A percentile compares a stretch with the other conserved stretches of the same genome.
These are phyloP conservation scores for Mycena albidolilacea DNA, from an alignment of 768 basidiomycete genomes.

Conservation along the genomic window DNA sequence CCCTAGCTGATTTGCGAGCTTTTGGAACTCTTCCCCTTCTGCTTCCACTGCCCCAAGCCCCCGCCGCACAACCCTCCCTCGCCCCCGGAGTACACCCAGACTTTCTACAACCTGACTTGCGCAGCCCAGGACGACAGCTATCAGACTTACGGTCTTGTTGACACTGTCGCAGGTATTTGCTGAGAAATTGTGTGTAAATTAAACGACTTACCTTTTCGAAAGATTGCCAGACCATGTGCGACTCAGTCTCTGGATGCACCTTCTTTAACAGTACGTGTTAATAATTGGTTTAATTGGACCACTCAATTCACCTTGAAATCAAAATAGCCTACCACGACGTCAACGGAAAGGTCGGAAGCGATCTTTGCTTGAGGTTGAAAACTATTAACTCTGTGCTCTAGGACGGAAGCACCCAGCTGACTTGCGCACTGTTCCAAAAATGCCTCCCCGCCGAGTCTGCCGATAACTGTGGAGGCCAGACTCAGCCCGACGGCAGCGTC, in stretches of 20 bases:
- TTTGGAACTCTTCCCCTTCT: slow-evolving; percentile 44
- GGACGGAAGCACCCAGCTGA: slow-evolving; percentile 53
- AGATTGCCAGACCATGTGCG: slow-evolving; percentile 54
- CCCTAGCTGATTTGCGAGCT: slow-evolving; percentile 43
- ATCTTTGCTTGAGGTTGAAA: background rate
- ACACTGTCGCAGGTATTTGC: slow-evolving; percentile 48
- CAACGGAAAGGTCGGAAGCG: slow-evolving; percentile 51
- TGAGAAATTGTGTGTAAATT: background rate
- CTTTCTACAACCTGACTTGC: slow-evolving; percentile 49
- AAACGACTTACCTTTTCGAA: background rate
- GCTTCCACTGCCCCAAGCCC: slow-evolving; percentile 45
- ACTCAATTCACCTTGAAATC: background rate
- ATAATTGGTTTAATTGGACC: background rate
- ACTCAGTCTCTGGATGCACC: slow-evolving; percentile 48
- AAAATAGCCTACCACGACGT: slow-evolving; percentile 52
- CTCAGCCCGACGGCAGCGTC: slow-evolving; percentile 51
- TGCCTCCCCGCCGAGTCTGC: slow-evolving; percentile 48
- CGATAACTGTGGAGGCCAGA: slow-evolving; percentile 52
- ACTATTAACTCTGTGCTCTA: slow-evolving; percentile 29
- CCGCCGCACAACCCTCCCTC: slow-evolving; percentile 36
- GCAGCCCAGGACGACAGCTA: slow-evolving; percentile 53
- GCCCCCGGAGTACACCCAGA: slow-evolving; percentile 44
- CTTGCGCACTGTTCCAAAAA: slow-evolving; percentile 51
- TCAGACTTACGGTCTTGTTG: slow-evolving; percentile 54
- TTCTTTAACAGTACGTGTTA: slow-evolving; percentile 51